Evolutionary conservation across 1,139 yeast genomes (phyloP).

Genomic region (Taphrina communis): DNA sequence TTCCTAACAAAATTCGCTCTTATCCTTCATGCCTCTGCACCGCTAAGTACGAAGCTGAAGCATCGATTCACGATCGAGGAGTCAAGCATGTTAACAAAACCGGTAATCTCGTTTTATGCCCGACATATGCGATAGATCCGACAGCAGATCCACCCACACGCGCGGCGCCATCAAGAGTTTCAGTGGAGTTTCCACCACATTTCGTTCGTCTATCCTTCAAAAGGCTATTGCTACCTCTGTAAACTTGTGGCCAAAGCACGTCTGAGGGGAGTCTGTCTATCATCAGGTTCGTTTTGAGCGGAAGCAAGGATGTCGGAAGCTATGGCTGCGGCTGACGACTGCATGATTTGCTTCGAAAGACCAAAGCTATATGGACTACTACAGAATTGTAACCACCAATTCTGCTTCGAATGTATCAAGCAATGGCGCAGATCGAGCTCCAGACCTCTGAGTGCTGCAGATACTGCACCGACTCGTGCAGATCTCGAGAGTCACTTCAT

Average conservation of each 20-base stretch:
- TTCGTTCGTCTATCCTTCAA: background rate
- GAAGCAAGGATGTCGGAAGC: slow-evolving; percentile 1
- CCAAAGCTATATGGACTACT: slow-evolving; percentile 14
- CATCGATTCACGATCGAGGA: background rate
- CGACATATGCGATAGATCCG: background rate
- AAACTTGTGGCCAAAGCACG: no score
- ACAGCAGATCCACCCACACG: background rate
- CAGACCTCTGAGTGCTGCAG: background rate
- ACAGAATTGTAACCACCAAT: slow-evolving; percentile 24
- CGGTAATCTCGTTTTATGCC: background rate
- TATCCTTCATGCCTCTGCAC: no score
- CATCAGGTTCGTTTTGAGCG: no score
- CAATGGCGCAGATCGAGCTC: slow-evolving; percentile 13
- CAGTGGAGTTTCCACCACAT: slow-evolving; percentile 12
- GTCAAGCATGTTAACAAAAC: background rate
- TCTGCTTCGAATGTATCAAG: slow-evolving; percentile 20
- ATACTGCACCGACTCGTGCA: background rate
- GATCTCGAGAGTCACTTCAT: background rate
- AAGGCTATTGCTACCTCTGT: background rate
- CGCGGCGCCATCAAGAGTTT: background rate
- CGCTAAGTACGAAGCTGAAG: background rate
- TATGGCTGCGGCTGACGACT: slow-evolving; percentile 24
- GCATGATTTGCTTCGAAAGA: slow-evolving; percentile 28
- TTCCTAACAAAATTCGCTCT: background rate
- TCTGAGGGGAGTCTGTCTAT: no score